Conservation (phyloP, 2,329 filamentous ascomycete genomes). For the Tricladium varicosporioides region DNA sequence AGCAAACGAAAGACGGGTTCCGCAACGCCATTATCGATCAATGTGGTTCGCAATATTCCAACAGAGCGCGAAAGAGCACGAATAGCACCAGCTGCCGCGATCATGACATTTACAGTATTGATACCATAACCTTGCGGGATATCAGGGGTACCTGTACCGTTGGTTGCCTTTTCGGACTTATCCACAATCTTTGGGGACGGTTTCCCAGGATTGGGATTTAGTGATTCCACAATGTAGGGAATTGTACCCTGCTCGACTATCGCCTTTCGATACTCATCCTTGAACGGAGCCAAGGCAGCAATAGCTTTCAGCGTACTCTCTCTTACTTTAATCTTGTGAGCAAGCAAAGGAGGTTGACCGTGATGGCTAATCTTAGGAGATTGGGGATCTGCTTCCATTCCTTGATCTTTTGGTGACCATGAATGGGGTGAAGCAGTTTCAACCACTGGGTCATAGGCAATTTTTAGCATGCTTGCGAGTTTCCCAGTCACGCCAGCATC, state of each 20-base stretch:
- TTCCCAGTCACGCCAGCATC: slow-evolving; percentile 64
- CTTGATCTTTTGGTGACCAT: slow-evolving; percentile 45
- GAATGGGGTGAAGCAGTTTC: slow-evolving; percentile 47
- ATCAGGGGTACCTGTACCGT: slow-evolving; percentile 17
- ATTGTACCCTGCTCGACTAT: slow-evolving; percentile 81
- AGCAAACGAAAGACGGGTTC: slow-evolving; percentile 75
- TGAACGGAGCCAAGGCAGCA: slow-evolving; percentile 76
- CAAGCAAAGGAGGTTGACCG: slow-evolving; percentile 59
- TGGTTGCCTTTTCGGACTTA: slow-evolving; percentile 36
- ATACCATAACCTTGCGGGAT: slow-evolving; percentile 53
- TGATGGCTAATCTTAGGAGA: slow-evolving; percentile 53
- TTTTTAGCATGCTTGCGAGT: slow-evolving; percentile 62
- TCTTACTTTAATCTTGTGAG: slow-evolving; percentile 72
- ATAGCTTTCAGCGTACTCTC: slow-evolving; percentile 76
- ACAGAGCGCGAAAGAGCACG: slow-evolving; percentile 83
- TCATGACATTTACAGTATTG: slow-evolving; percentile 75
- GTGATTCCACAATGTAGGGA: slow-evolving; percentile 78
- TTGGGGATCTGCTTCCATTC: slow-evolving; percentile 26
- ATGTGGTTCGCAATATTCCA: slow-evolving; percentile 75
- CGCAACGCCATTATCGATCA: slow-evolving; percentile 83
- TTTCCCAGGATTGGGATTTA: slow-evolving; percentile 60
- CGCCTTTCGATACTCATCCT: slow-evolving; percentile 79
- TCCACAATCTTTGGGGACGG: slow-evolving; percentile 39
- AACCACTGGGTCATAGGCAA: slow-evolving; percentile 59
- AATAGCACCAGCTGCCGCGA: slow-evolving; percentile 81